Evolutionary conservation across 1,139 yeast genomes (phyloP).

Genomic region (Magnusiomyces suaveolens): DNA sequence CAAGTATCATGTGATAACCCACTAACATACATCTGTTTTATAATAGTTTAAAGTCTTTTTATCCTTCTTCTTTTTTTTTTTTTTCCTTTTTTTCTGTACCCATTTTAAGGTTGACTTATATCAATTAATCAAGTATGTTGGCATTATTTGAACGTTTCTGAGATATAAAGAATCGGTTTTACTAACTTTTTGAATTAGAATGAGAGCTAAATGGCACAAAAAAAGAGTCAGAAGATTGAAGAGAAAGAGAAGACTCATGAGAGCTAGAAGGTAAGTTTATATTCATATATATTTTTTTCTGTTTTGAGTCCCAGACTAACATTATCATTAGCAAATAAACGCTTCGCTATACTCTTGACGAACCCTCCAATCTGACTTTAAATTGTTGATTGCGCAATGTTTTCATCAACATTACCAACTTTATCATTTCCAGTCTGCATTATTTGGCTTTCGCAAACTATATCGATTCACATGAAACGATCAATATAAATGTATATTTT

Average conservation of each 20-base stretch:
- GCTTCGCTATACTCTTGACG: constrained; percentile 5
- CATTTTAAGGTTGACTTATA: not conserved
- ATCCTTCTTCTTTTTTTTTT: constrained; percentile 6
- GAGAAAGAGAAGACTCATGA: constrained; percentile 99
- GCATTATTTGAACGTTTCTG: not conserved
- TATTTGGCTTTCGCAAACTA: too few species aligned
- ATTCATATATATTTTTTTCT: not conserved
- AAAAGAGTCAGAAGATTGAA: constrained; percentile 99
- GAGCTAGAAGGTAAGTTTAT: constrained; percentile 62
- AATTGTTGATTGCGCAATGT: too few species aligned
- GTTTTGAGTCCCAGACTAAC: not conserved
- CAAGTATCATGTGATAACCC: too few species aligned
- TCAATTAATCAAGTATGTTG: constrained; percentile 9
- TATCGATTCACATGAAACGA: too few species aligned
- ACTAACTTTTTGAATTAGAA: constrained; percentile 12
- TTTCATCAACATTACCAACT: too few species aligned
- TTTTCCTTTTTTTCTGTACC: constrained; percentile 10
- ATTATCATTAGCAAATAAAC: constrained; percentile 12
- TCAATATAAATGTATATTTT: too few species aligned
- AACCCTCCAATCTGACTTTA: not conserved
- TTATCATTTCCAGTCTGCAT: too few species aligned
- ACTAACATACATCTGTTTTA: too few species aligned
- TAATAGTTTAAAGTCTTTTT: not conserved
- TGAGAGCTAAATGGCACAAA: constrained; percentile 69
- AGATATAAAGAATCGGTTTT: not conserved